Evolutionary conservation across 495 filamentous ascomycete genomes (phyloP).

Genomic region (Tuber calosporum): DNA sequence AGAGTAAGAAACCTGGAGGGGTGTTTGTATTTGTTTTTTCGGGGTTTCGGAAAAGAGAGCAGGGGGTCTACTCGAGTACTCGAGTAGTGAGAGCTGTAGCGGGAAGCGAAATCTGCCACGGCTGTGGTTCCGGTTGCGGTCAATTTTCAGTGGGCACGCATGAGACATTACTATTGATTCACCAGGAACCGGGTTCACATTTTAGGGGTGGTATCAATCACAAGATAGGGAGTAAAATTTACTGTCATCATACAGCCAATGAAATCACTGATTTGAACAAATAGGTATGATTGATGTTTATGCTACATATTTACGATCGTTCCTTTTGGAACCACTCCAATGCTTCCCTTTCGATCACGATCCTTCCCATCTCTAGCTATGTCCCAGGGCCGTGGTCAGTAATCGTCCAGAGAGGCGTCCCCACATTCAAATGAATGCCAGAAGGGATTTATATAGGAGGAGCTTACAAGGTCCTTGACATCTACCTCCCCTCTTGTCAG

Average conservation of each 20-base stretch:
- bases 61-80: too few species aligned
- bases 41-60: background rate
- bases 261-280: background rate
- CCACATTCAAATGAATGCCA: background rate
- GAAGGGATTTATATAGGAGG: background rate
- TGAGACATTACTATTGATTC: background rate
- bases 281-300: background rate
- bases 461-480: slow-evolving; percentile 68
- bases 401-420: background rate
- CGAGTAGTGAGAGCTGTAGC: slow-evolving; percentile 4
- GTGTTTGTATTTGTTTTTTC: background rate
- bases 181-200: background rate
- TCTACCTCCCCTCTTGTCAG: slow-evolving; percentile 67
- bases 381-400: slow-evolving; percentile 9
- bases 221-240: background rate
- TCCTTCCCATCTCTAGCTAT: slow-evolving; percentile 63
- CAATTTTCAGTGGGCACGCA: background rate
- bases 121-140: slow-evolving; percentile 5
- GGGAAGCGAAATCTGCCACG: background rate
- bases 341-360: slow-evolving; percentile 79
- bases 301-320: slow-evolving; percentile 3
- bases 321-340: slow-evolving; percentile 64
- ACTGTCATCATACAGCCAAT: background rate
- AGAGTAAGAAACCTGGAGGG: slow-evolving; percentile 8
- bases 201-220: background rate